Base-by-base conservation (phyloP, 768 basidiomycete species). In the Leccinellum luteum region DNA sequence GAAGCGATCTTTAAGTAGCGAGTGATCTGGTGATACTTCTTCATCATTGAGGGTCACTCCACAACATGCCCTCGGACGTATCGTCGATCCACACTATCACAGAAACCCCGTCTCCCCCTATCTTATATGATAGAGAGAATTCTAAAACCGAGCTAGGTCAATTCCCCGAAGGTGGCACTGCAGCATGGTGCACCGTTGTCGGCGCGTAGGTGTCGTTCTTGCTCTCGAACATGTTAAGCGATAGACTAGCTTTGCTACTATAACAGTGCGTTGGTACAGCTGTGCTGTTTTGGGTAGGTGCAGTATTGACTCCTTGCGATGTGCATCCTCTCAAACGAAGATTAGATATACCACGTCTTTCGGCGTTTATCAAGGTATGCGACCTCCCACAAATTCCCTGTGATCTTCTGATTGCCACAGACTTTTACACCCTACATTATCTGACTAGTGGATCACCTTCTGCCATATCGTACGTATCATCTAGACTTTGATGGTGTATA, bases 301-400 rank as follows among this genome's bases (percentile, higher is more conserved):
- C 38, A 6, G 19, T 7, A 4, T 38, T n/a, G 19, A 12, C 45
- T 51, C 35, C 6, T 41, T 27, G 32, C 13, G 6, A 21, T 4
- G 0, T 3, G 1, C 17, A 48, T 47, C 56, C 48, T 60, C 48
- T 19, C 1, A 4, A 27, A 49, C 17, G n/a, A 58, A 6, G 35
- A 38, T n/a, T 4, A 76, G 77, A 5, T 74, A 75, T 48, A 60
- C 64, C 8, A 23, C 68, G n/a, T 67, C 74, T 3, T 79, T 72
- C 56, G 77, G 78, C 12, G 75, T 77, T 25, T 78, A 77, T 55
- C 74, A 79, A 72, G 73, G 75, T 69, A 38, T 14, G 17, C n/a
- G 15, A 9, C 6, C 17, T 19, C 4, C 3, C 50, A 2, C 31
- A 3, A 44, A 14, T 43, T 17, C 14, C 3, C 5, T 3, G 32